phyloP scores from a whole-genome alignment of 441 rosid genomes.

The Adansonia madagascariensis region DNA sequence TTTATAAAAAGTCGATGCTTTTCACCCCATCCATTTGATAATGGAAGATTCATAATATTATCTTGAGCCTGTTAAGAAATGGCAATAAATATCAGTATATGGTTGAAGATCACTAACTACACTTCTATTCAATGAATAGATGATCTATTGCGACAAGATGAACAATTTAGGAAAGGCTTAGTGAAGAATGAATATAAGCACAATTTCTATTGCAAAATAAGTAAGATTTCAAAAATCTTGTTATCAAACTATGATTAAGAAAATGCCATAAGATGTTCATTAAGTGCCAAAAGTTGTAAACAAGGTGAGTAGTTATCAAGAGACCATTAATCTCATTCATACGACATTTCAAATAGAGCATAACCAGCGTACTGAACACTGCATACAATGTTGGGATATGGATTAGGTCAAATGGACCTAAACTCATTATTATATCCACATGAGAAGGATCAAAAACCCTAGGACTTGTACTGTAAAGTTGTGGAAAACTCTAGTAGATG shows the following conservation, averaged over 20 bases:
- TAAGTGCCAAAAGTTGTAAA: slow-evolving; percentile 2
- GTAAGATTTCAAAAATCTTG: background rate
- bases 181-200: slow-evolving; percentile 13
- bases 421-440: background rate
- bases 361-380: background rate
- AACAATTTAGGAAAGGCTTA: slow-evolving; percentile 13
- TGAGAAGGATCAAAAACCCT: slow-evolving; percentile 8
- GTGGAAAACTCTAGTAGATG: background rate
- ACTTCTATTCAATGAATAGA: slow-evolving; percentile 4
- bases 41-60: slow-evolving; percentile 76
- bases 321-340: background rate
- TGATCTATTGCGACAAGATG: slow-evolving; percentile 13
- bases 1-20: slow-evolving; percentile 83
- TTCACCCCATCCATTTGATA: slow-evolving; percentile 97
- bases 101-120: slow-evolving; percentile 14
- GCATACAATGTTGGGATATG: background rate
- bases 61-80: slow-evolving; percentile 75
- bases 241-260: slow-evolving; percentile 1
- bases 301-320: background rate
- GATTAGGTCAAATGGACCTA: background rate
- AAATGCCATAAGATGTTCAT: background rate
- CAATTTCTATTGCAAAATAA: background rate
- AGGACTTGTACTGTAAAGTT: background rate
- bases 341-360: slow-evolving; percentile 6
- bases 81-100: slow-evolving; percentile 16